Base-by-base conservation (phyloP, 1,139 yeast species). In the Kodamaea arcana region DNA sequence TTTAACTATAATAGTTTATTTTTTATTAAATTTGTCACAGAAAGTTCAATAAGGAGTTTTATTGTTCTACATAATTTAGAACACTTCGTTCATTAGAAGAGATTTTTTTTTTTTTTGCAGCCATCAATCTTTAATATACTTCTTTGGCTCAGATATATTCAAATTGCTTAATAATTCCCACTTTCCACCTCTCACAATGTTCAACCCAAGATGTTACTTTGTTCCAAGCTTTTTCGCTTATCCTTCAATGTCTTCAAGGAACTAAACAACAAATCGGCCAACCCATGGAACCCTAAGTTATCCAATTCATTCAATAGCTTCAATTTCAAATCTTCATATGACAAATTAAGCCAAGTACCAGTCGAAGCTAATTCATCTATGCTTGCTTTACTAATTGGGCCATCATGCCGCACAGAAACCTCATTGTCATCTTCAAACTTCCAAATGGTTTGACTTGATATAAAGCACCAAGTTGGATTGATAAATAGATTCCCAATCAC, bases 381-480 rank as follows among this genome's bases (percentile, higher is more conserved):
- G 22, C 66, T 58, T 9, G 55, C 58, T 33, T 54, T 60, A 41
- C 52, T 61, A 8, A 72, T 49, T 0, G 80, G 79, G 0, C 75
- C 78, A 15, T 63, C 63, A 40, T 72, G 79, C 15, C 75, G 50
- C 1, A 46, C 46, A 8, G 52, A 44, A 4, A 66, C 53, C 1
- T 43, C 46, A 0, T 47, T 51, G 9, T 47, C 46, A 34, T 75
- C 80, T 42, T 80, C 85, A 9, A 77, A 42, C 2, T 52, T 47
- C 58, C 80, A 60, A 10, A 80, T 46, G 2, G 69, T 54, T 14
- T 62, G 61, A 0, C 78, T 66, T 11, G 74, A 60, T 3, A 71
- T 48, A 16, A 62, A 69, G 1, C 76, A 60, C 55, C 78, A 73
- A 2, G 78, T 63, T 0, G 87, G 81, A 17, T 76, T 63, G 35